A percentile compares a stretch with the other conserved stretches of the same genome.
phyloP scores from a whole-genome alignment of 108 stramenopile species.

The Nitzschia putrida region DNA sequence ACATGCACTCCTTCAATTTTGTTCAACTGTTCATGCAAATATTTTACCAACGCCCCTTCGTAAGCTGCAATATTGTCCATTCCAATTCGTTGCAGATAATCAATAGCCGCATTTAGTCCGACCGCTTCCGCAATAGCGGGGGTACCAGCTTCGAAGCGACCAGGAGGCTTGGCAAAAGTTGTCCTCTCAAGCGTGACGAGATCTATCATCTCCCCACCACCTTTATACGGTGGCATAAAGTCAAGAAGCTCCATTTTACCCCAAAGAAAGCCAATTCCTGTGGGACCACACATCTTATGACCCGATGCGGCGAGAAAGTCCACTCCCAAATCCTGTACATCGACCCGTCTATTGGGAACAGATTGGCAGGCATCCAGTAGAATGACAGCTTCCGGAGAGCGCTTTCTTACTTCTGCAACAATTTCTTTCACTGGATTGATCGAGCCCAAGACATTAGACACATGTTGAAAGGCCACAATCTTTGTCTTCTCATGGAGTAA shows the following conservation, averaged over 20 bases:
- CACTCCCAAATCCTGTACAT: conserved; percentile 86
- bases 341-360: conserved; percentile 88
- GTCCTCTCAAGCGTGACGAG: conserved; percentile 83
- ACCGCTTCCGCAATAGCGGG: conserved; percentile 95
- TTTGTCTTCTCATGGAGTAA: conserved; percentile 74
- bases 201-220: conserved; percentile 97
- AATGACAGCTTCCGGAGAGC: conserved; percentile 69
- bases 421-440: conserved; percentile 87
- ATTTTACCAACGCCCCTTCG: conserved; percentile 81
- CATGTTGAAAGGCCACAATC: conserved; percentile 89
- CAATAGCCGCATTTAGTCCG: conserved; percentile 88
- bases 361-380: conserved; percentile 95
- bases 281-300: conserved; percentile 98
- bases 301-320: conserved; percentile 96
- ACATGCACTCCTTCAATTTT: conserved; percentile 78
- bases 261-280: conserved; percentile 96
- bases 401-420: conserved; percentile 65
- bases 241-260: conserved; percentile 74
- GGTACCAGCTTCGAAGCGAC: conserved; percentile 95
- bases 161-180: conserved; percentile 87
- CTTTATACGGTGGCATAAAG: conserved; percentile 88
- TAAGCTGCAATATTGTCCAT: conserved; percentile 89
- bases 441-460: conserved; percentile 87
- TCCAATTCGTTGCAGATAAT: conserved; percentile 78
- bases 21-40: conserved; percentile 69